phyloP scores from a whole-genome alignment of 495 filamentous ascomycete species.

The Neurospora intermedia region DNA sequence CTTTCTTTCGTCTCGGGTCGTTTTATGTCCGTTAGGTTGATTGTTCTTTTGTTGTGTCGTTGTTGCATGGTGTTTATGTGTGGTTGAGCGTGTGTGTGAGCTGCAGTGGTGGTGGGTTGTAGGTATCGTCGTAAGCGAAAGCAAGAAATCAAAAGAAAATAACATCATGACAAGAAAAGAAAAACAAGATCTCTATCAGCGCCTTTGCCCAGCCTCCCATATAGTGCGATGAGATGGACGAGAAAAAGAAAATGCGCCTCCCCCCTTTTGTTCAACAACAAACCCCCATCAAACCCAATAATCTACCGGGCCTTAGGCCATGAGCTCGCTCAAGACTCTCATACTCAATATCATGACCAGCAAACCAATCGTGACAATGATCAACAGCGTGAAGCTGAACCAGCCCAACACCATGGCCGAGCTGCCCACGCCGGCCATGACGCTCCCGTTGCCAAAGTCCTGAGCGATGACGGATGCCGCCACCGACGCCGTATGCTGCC shows the following conservation, averaged over 20 bases:
- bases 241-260: not conserved
- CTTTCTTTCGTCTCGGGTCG: not conserved
- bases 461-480: conserved; percentile 87
- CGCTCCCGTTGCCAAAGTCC: conserved; percentile 89
- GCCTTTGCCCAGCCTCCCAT: not conserved
- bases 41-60: not conserved
- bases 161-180: not conserved
- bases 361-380: conserved; percentile 87
- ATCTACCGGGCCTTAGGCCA: conserved; percentile 18
- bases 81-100: not conserved
- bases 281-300: not conserved
- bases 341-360: conserved; percentile 95
- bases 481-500: conserved; percentile 88
- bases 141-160: not conserved
- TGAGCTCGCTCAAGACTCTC: conserved; percentile 46
- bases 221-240: not conserved
- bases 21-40: not conserved
- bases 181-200: not conserved
- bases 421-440: conserved; percentile 77
- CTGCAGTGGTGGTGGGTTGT: not conserved
- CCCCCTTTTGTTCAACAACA: not conserved
- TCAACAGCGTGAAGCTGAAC: conserved; percentile 88
- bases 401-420: conserved; percentile 93
- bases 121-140: not conserved
- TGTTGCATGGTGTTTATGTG: not conserved